Base-by-base conservation (phyloP, 2,329 filamentous ascomycete species). In the Colletotrichum cuscutae region DNA sequence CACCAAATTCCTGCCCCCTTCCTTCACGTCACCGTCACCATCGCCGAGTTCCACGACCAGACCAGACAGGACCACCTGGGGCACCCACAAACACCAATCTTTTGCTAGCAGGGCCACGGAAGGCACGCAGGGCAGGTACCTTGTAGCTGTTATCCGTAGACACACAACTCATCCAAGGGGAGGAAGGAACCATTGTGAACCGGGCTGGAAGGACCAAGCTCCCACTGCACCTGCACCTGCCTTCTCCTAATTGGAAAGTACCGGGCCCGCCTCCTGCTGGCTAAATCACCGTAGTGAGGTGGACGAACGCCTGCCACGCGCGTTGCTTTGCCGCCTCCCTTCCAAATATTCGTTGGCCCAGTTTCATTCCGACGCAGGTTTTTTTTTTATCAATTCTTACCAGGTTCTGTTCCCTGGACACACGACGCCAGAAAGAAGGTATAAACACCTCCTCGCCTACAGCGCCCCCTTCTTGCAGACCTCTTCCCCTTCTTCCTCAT, bases 1-100 rank as follows among this genome's bases (percentile, higher is more conserved):
- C 70, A 70, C 42, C 66, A 32, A 52, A 65, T 72, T 70, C 65
- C 66, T 64, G 56, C 28, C 60, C 67, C 62, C 28, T 72, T 69
- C 58, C 69, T 54, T 70, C 59, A 72, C 70, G 70, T 65, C 70
- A 72, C 70, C 70, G 70, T 70, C 66, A 72, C 70, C 59, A 49
- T 72, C 59, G 60, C 57, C 35, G 4, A 71, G 30, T 63, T 68
- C 57, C 68, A 62, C 68, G 52, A 61, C 64, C 32, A 57, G 13
- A 30, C 42, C 42, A 26, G 28, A 12, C n/a, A 54, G 26, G 52
- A 54, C 52, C 52, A 54, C 24, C 11, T 54, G 32, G 32, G 32
- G 32, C 12, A 24, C 52, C 22, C 52, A 54, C 22, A 13, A 54
- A 9, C 15, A 19, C 42, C 42, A 49, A 49, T 49, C 32, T 49